Conservation (phyloP, 306 rosid genomes). For the Neltuma alba region DNA sequence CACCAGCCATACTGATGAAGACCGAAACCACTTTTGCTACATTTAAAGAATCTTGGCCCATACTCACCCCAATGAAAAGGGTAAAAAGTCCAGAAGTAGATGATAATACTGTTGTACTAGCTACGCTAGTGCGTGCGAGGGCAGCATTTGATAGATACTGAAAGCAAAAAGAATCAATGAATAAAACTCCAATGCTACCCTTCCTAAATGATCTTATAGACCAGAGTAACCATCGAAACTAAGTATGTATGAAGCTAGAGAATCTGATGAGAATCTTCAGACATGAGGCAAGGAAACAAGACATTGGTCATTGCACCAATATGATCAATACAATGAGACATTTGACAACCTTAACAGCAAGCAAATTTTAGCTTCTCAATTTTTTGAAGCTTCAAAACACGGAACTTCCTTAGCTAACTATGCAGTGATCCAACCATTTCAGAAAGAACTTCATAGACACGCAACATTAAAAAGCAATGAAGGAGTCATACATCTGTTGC, state of each 20-base stretch:
- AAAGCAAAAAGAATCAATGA: constrained; percentile 26
- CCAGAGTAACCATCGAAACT: constrained; percentile 17
- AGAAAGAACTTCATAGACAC: constrained; percentile 14
- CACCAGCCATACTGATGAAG: constrained; percentile 95
- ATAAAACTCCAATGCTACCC: constrained; percentile 4
- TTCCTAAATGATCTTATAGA: constrained; percentile 18
- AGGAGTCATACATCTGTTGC: constrained; percentile 22
- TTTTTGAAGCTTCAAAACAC: neutral
- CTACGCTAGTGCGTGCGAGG: constrained; percentile 97
- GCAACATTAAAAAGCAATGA: neutral
- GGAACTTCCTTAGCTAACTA: neutral
- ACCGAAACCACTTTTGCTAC: constrained; percentile 86
- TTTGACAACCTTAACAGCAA: neutral
- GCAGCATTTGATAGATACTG: constrained; percentile 99
- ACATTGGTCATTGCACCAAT: neutral
- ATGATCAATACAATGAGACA: neutral
- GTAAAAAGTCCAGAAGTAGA: constrained; percentile 99
- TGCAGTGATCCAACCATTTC: neutral
- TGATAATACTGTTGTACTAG: constrained; percentile 94
- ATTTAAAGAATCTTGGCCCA: constrained; percentile 91
- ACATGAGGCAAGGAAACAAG: neutral
- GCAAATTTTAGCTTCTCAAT: neutral
- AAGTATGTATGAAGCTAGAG: neutral
- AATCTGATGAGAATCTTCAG: neutral
- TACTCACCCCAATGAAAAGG: constrained; percentile 79